phyloP scores from a whole-genome alignment of 2,329 filamentous ascomycete genomes.

The Botrytis sinoallii region DNA sequence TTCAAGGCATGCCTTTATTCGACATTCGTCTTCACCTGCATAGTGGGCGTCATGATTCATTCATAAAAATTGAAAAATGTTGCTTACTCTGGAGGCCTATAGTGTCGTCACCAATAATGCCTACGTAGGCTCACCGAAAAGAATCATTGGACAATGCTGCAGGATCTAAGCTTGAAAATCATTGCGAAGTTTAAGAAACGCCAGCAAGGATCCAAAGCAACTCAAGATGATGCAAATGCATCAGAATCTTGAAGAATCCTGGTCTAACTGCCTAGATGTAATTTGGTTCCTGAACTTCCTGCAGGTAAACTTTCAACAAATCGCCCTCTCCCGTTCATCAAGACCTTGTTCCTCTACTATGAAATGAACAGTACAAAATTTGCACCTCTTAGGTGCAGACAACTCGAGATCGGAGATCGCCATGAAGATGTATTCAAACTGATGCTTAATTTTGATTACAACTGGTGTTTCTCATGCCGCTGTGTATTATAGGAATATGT shows the following conservation, averaged over 20 bases:
- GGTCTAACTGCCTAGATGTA: background rate
- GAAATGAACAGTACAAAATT: background rate
- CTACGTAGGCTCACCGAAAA: background rate
- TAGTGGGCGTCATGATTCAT: background rate
- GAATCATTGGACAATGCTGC: background rate
- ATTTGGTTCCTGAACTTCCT: constrained; percentile 19
- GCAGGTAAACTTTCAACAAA: constrained; percentile 7
- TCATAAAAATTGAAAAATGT: background rate
- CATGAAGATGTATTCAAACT: background rate
- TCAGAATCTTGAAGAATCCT: background rate
- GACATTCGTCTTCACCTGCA: background rate
- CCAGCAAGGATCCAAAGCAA: background rate
- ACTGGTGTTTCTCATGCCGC: constrained; percentile 11
- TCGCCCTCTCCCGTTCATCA: background rate
- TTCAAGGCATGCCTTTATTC: background rate
- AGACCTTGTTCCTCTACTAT: background rate
- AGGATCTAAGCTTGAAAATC: background rate
- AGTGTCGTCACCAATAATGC: background rate
- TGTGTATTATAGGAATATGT: background rate
- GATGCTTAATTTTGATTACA: constrained; percentile 3
- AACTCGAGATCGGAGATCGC: constrained; percentile 16
- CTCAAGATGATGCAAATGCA: constrained; percentile 9
- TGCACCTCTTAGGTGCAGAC: background rate
- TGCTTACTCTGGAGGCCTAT: background rate
- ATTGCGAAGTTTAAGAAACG: background rate